These are phyloP conservation scores for Hypericum androsaemum DNA, from an alignment of 345 rosid species.

Conservation along the genomic window DNA sequence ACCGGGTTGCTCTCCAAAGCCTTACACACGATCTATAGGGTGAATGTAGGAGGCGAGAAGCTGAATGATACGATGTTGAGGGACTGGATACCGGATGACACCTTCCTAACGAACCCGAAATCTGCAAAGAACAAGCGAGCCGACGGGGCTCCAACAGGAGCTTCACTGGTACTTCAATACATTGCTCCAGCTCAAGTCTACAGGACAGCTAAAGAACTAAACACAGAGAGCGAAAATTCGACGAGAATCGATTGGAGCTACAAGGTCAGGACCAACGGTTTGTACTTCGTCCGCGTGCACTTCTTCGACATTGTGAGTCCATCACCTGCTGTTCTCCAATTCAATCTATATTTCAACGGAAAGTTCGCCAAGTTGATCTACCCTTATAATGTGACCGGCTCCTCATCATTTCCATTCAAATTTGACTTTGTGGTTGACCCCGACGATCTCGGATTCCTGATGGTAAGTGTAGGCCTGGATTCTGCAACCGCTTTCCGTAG, in stretches of 20 bases:
- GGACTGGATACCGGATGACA: slow-evolving; percentile 33
- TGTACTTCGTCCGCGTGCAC: slow-evolving; percentile 39
- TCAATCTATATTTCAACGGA: slow-evolving; percentile 32
- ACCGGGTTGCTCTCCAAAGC: slow-evolving; percentile 14
- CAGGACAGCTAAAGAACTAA: slow-evolving; percentile 29
- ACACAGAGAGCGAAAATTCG: background rate
- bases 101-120: slow-evolving; percentile 11
- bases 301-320: slow-evolving; percentile 36
- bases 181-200: slow-evolving; percentile 40
- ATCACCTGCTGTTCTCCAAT: background rate
- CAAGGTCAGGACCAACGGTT: slow-evolving; percentile 26
- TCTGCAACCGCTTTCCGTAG: accelerated
- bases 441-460: slow-evolving; percentile 29
- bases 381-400: background rate
- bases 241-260: slow-evolving; percentile 42
- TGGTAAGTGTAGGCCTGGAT: slow-evolving; percentile 23
- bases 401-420: slow-evolving; percentile 26
- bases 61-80: slow-evolving; percentile 33
- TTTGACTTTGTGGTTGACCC: slow-evolving; percentile 34
- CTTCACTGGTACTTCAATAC: background rate
- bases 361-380: slow-evolving; percentile 12
- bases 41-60: slow-evolving; percentile 35
- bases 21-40: slow-evolving; percentile 25
- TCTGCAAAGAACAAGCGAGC: background rate
- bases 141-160: slow-evolving; percentile 5